These are phyloP conservation scores for Daedaleopsis sinensis DNA, from an alignment of 768 basidiomycete species.

Conservation along the genomic window DNA sequence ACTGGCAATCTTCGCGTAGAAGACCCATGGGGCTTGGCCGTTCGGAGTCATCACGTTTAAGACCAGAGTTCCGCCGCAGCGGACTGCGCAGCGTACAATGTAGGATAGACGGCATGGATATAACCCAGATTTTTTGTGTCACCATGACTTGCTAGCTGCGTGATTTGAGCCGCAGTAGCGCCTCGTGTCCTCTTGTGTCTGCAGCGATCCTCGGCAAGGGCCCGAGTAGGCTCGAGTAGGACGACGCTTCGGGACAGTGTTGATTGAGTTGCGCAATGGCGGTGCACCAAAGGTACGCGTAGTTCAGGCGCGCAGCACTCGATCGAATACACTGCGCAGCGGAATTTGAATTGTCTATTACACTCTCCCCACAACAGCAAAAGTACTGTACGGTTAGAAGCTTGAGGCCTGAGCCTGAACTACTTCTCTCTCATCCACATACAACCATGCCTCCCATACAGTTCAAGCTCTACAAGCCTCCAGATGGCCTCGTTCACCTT, in stretches of 20 bases:
- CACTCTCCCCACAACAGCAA: neutral
- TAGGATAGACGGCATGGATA: neutral
- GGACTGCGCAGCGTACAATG: neutral
- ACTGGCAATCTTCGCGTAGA: slow-evolving; percentile 69
- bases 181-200: neutral
- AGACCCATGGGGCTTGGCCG: neutral
- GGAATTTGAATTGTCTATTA: slow-evolving; percentile 20
- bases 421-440: slow-evolving; percentile 15
- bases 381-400: too few species aligned
- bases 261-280: slow-evolving; percentile 17
- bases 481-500: slow-evolving; percentile 61
- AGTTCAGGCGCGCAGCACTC: slow-evolving; percentile 11
- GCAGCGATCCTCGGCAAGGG: too few species aligned
- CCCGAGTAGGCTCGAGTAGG: too few species aligned
- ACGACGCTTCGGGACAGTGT: neutral
- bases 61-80: neutral
- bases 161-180: neutral
- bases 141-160: neutral
- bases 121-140: neutral
- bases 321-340: slow-evolving; percentile 24
- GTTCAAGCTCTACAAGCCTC: slow-evolving; percentile 65
- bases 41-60: neutral
- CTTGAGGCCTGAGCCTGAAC: slow-evolving; percentile 4
- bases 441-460: slow-evolving; percentile 45
- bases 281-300: slow-evolving; percentile 20